Evolutionary conservation across 495 filamentous ascomycete genomes (phyloP).

Genomic region (Monascus purpureus): DNA sequence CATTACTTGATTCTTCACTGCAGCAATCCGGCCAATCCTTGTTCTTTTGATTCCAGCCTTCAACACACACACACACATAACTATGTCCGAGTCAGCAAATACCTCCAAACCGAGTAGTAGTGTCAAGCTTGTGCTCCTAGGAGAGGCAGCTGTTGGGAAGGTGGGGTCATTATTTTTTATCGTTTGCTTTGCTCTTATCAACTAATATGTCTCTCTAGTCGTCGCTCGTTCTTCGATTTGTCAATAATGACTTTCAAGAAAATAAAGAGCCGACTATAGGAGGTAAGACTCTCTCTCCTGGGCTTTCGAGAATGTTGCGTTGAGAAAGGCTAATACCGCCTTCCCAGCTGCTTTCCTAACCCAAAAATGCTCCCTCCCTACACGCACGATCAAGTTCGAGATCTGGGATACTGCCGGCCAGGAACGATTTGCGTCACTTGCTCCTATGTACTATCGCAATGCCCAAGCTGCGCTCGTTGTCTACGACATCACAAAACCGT

Average conservation of each 20-base stretch:
- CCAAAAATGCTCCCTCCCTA: constrained; percentile 94
- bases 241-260: constrained; percentile 99
- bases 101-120: constrained; percentile 93
- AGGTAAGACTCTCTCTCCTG: constrained; percentile 43
- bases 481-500: constrained; percentile 96
- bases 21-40: no score
- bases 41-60: no score
- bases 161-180: constrained; percentile 31
- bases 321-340: no score
- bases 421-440: constrained; percentile 91
- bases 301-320: no score
- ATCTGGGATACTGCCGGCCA: constrained; percentile 99
- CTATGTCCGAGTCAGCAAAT: constrained; percentile 38
- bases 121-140: constrained; percentile 94
- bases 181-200: neutral
- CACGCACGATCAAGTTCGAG: constrained; percentile 96
- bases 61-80: no score
- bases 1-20: no score
- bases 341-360: constrained; percentile 83
- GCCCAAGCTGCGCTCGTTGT: constrained; percentile 97
- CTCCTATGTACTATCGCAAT: constrained; percentile 99
- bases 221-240: constrained; percentile 92
- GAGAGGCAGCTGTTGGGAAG: constrained; percentile 97
- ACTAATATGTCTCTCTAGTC: constrained; percentile 42
- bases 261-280: constrained; percentile 99